Base-by-base conservation (phyloP, 2,329 filamentous ascomycete genomes). In the Colletotrichum cuscutae region DNA sequence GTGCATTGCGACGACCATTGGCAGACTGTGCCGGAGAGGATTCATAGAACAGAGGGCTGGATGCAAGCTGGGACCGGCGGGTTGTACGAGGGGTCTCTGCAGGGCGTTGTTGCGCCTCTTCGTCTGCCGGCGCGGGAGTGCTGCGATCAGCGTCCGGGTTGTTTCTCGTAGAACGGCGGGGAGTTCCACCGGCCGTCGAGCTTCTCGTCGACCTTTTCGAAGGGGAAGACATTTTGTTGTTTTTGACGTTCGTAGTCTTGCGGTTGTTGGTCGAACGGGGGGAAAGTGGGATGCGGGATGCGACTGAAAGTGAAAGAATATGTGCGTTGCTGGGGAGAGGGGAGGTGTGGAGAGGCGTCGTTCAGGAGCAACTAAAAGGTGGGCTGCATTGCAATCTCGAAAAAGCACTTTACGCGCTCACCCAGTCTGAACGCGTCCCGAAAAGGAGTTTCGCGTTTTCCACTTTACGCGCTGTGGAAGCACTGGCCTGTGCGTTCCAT, bases 1-100 rank as follows among this genome's bases (percentile, higher is more conserved):
- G 79, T 37, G 74, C 80, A 77, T 81, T 77, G 12, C 77, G 77
- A 15, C 61, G 61, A 35, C 74, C 77, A n/a, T 77, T 77, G 9
- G 65, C 73, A 1, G 80, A 78, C 15, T 78, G 76, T 24, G 76
- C 77, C 1, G 85, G 83, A 11, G 86, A 84, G 2, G 87, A 90
- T 77, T 89, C 90, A 82, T 92, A 97, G 82, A 94, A 94, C 75
- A 98, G 87, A 53, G 95, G 95, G 71, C 95, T 97, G 4, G 95
- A 97, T 5, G 90, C 89, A 74, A 92, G 85, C 76, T 88, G 86
- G 26, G 87, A 86, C 26, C 82, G 77, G 42, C 84, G 84, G 63
- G 81, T 83, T 68, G 82, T 82, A 63, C 86, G 85, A 74, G 88
- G 88, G 64, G 87, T 88, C 56, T 80, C 80, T 28, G 35, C 64